Percentiles rank a stretch among this genome's conserved stretches.
Conservation (phyloP, 306 rosid genomes). For the Castanea mollissima region DNA sequence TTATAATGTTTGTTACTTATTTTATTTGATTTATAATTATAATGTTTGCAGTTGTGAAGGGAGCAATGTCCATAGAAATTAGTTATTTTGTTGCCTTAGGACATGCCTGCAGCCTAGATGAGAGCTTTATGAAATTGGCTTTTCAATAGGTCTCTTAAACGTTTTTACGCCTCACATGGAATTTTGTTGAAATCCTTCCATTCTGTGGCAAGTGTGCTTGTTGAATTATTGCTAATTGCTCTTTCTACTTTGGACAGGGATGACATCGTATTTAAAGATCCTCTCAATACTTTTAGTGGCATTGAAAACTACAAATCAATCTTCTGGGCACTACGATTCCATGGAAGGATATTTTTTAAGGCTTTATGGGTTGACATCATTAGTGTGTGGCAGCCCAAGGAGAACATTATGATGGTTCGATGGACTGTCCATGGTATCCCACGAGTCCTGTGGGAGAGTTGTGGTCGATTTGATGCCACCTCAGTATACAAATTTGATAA, state of each 20-base stretch:
- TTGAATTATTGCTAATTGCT: background rate
- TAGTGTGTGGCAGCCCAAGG: slow-evolving; percentile 81
- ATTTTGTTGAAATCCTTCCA: background rate
- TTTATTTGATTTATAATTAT: background rate
- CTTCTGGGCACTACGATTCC: slow-evolving; percentile 75
- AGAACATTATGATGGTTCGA: slow-evolving; percentile 73
- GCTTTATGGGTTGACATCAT: slow-evolving; percentile 73
- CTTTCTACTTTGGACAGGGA: slow-evolving; percentile 47
- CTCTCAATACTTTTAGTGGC: slow-evolving; percentile 72
- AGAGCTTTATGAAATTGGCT: background rate
- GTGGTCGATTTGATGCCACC: slow-evolving; percentile 83
- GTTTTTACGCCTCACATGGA: background rate
- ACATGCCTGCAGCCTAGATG: background rate
- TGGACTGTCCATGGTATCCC: slow-evolving; percentile 88
- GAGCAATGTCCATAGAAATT: background rate
- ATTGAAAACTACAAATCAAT: slow-evolving; percentile 80
- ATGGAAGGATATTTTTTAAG: slow-evolving; percentile 73
- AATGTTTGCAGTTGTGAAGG: background rate
- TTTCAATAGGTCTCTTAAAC: background rate
- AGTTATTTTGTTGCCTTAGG: background rate
- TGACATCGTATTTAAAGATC: slow-evolving; percentile 84
- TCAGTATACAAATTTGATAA: slow-evolving; percentile 85
- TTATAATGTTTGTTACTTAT: background rate
- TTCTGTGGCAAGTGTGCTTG: too few species aligned
- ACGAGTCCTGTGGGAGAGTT: slow-evolving; percentile 88